phyloP scores from a whole-genome alignment of 139 green algal genomes.

The Chlorella sp. region DNA sequence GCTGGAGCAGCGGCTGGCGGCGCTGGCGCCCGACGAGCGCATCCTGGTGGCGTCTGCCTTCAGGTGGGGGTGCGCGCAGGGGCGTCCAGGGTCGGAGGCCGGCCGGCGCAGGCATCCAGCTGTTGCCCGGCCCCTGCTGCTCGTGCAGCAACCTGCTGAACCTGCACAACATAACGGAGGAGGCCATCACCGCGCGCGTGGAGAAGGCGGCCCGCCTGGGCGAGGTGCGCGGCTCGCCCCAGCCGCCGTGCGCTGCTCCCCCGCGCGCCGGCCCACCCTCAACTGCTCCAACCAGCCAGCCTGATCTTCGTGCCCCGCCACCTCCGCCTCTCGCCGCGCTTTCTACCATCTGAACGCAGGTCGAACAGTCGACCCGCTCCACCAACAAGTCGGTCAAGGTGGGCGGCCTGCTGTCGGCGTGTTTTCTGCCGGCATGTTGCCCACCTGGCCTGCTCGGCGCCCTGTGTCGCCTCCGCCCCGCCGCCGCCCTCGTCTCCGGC shows the following conservation, averaged over 20 bases:
- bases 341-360: conserved; percentile 34
- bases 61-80: too few species aligned
- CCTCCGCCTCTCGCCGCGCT: not conserved
- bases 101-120: conserved; percentile 70
- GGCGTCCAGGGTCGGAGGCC: too few species aligned
- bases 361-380: conserved; percentile 75
- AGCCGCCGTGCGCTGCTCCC: not conserved
- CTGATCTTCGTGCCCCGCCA: not conserved
- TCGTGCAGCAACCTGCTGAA: conserved; percentile 92
- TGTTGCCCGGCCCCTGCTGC: too few species aligned
- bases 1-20: conserved; percentile 72
- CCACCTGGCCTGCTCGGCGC: too few species aligned
- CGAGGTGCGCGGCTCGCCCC: conserved; percentile 60
- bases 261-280: too few species aligned
- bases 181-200: conserved; percentile 71
- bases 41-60: conserved; percentile 67
- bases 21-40: conserved; percentile 77
- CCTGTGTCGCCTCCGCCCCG: too few species aligned
- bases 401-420: too few species aligned
- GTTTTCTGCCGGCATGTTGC: too few species aligned
- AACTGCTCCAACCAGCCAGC: not conserved
- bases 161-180: conserved; percentile 92
- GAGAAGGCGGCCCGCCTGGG: conserved; percentile 73
- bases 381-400: conserved; percentile 83
- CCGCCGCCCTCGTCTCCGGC: too few species aligned